phyloP scores from a whole-genome alignment of 208 protist genomes.

The Angomonas desouzai region DNA sequence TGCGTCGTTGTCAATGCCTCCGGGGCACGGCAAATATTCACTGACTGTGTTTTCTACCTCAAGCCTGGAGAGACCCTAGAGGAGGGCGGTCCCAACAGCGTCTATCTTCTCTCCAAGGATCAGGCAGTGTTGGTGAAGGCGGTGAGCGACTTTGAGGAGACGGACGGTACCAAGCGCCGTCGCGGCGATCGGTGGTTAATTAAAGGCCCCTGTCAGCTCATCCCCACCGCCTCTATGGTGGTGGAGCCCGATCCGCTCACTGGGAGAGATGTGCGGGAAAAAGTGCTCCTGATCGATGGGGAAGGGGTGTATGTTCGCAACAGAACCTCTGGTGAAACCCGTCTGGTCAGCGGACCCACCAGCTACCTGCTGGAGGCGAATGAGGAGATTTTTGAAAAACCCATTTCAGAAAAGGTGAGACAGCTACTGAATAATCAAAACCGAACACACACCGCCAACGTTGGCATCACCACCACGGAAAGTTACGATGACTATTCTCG shows the following conservation, averaged over 20 bases:
- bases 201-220: constrained; percentile 77
- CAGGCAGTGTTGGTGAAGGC: constrained; percentile 84
- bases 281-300: constrained; percentile 53
- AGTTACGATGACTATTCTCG: neutral
- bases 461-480: constrained; percentile 18
- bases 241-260: constrained; percentile 38
- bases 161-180: constrained; percentile 33
- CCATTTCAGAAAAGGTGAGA: constrained; percentile 52
- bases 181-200: constrained; percentile 91
- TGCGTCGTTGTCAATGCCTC: constrained; percentile 32
- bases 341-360: constrained; percentile 59
- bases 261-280: constrained; percentile 33
- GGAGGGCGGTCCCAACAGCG: constrained; percentile 34
- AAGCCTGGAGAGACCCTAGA: constrained; percentile 73
- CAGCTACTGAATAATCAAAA: constrained; percentile 16
- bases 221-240: constrained; percentile 38
- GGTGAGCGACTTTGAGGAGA: constrained; percentile 61
- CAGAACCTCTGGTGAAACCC: constrained; percentile 56
- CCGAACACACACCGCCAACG: constrained; percentile 39
- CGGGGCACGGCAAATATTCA: constrained; percentile 49
- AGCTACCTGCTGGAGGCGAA: constrained; percentile 71
- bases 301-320: constrained; percentile 86
- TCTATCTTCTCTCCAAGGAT: constrained; percentile 71
- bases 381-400: constrained; percentile 86
- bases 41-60: constrained; percentile 84